Evolutionary conservation across 1,284 basidiomycete species (phyloP), one percentile per base, ranked within the genome.

Genomic region (Boletus holoroseus): DNA sequence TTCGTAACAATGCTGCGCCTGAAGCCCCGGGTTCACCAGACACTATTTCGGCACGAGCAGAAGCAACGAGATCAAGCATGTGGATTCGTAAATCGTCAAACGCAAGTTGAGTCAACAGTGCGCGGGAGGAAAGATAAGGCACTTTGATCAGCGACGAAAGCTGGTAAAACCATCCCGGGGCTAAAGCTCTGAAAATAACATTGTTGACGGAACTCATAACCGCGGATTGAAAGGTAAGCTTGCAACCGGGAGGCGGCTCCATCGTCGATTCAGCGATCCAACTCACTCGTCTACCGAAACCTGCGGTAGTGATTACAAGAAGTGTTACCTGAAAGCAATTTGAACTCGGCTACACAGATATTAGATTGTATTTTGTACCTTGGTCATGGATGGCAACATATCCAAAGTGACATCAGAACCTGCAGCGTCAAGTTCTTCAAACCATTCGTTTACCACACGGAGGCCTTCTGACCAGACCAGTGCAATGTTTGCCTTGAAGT

Each of bases 401-500:
- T 74, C 66, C 7, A 75, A 44, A 7, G 59, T 18, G 35, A 48
- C 47, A 24, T 62, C 46, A 40, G 51, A 22, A 24, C 56, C 59
- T 11, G 16, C 1, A 8, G n/a, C 13, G 15, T 73, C 67, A 30
- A 76, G 61, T 20, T 72, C 58, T 12, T 65, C 58, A 50, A 76
- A 73, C 73, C 77, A 77, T 53, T 76, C 72, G 16, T 71, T 58
- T n/a, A 72, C 56, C 5, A 76, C 62, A 5, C 69, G 66, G 5
- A 70, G 65, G 0, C 73, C 66, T 54, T 76, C 72, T 5, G 59
- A 55, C 75, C 73, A 77, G 11, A 77, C 74, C 3, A 76, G 62
- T 5, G 68, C 69, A 47, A 74, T 70, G 30, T 76, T 77, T 15
- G 67, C 65, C 74, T 76, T 55, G 24, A 5, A 30, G 16, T 7